Evolutionary conservation across 2,329 filamentous ascomycete genomes (phyloP), one percentile per base, ranked within the genome.

Genomic region (Saccharata proteae): DNA sequence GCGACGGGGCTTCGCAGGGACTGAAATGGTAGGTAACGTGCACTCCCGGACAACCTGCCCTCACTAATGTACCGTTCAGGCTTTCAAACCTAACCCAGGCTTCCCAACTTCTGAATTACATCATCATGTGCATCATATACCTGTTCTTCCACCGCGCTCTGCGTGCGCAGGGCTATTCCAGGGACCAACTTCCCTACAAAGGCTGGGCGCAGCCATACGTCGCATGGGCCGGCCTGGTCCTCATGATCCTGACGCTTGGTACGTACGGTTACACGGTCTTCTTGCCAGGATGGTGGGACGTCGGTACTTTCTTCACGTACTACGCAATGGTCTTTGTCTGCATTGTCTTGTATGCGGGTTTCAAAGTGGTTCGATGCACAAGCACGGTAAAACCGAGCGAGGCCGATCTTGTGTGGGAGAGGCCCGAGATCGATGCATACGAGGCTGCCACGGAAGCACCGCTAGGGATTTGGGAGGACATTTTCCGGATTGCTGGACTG

Each of bases 311-410:
- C 41, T 63, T 73, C 17, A 59, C 68, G 30, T 67, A 65, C 37
- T 73, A 72, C 41, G 65, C 70, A 19, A 55, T 72, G 40, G 58
- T 37, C 18, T 36, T 25, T 21, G 27, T 29, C 26, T 39, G 28
- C 13, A 53, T 52, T 12, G 46, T 70, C 20, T 53, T 73, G 16
- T 78, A 67, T 46, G 31, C 65, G 13, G 60, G 61, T 43, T 82
- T 74, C 72, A 82, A 81, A 55, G 6, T 80, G 1, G 13, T 73
- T 48, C 71, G 74, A 57, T 60, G 58, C 35, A 80, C 75, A 2
- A 63, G 62, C 37, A 57, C 69, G 30, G 57, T 74, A 12, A 54
- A 54, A 3, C 57, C 74, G 0, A 47, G 59, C 4, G 67, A 79
- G 44, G 55, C 62, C 14, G 59, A 63, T 37, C 43, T 63, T 26